phyloP scores from a whole-genome alignment of 129 eudicot genomes.

The Cynara cardunculus region DNA sequence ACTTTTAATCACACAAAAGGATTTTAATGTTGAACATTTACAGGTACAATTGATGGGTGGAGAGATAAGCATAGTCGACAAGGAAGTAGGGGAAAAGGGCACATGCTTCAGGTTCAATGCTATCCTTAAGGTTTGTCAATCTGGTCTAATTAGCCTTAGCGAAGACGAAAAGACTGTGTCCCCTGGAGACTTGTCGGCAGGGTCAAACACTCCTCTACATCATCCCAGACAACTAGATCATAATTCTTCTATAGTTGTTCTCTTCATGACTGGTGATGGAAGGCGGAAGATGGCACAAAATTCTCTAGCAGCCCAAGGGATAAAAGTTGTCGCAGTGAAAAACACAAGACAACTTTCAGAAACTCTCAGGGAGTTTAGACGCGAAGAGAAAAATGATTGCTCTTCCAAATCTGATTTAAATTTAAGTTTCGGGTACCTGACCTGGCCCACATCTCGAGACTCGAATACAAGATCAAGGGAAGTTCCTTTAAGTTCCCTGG shows the following conservation, averaged over 20 bases:
- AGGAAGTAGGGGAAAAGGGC: conserved; percentile 57
- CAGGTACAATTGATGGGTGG: conserved; percentile 90
- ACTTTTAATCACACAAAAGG: neutral
- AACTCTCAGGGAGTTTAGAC: conserved; percentile 37
- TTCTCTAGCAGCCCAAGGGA: conserved; percentile 41
- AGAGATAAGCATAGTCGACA: conserved; percentile 70
- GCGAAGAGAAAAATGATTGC: neutral
- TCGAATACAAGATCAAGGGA: conserved; percentile 35
- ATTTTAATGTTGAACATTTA: neutral
- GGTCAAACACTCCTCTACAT: conserved; percentile 14
- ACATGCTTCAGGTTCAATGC: conserved; percentile 57
- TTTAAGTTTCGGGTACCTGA: conserved; percentile 14
- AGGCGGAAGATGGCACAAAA: conserved; percentile 33
- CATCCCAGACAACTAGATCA: conserved; percentile 16
- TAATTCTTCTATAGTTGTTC: conserved; percentile 9
- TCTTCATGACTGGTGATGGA: conserved; percentile 39
- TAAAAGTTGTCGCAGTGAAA: conserved; percentile 42
- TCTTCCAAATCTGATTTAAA: conserved; percentile 30
- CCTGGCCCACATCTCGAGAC: neutral
- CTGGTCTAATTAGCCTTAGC: neutral
- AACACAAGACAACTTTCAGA: conserved; percentile 31
- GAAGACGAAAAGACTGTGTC: conserved; percentile 19
- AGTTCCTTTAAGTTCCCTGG: conserved; percentile 49
- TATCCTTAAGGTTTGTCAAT: conserved; percentile 14
- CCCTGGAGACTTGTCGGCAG: conserved; percentile 11